Conservation (phyloP, 768 basidiomycete species). For the Leccinum arenicola region DNA sequence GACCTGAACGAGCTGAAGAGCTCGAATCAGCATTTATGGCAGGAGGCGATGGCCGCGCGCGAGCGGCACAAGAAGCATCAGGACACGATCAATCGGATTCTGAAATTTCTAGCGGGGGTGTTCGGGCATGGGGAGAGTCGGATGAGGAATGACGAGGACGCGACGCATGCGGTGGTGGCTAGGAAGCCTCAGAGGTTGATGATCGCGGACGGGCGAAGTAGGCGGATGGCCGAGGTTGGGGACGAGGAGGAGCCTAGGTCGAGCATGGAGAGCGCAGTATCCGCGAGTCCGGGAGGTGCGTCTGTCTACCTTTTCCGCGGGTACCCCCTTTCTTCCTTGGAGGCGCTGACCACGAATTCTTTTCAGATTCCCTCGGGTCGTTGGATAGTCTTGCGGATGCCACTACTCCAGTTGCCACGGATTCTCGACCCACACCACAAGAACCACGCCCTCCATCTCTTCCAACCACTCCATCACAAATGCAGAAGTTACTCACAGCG, state of each 20-base stretch:
- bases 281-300: slow-evolving; percentile 14
- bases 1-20: slow-evolving; percentile 87
- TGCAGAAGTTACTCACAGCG: slow-evolving; percentile 54
- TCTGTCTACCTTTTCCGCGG: neutral
- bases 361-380: slow-evolving; percentile 39
- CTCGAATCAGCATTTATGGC: slow-evolving; percentile 90
- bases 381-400: slow-evolving; percentile 36
- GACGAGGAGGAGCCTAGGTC: slow-evolving; percentile 39
- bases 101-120: slow-evolving; percentile 91
- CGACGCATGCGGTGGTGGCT: slow-evolving; percentile 45
- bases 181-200: slow-evolving; percentile 56
- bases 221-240: slow-evolving; percentile 36
- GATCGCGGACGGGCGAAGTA: slow-evolving; percentile 55
- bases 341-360: neutral
- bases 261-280: slow-evolving; percentile 27
- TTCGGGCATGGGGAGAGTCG: slow-evolving; percentile 60
- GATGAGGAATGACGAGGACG: slow-evolving; percentile 33
- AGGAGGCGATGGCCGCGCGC: slow-evolving; percentile 77
- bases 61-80: slow-evolving; percentile 88
- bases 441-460: slow-evolving; percentile 36
- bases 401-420: slow-evolving; percentile 12
- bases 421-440: slow-evolving; percentile 12
- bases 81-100: slow-evolving; percentile 93
- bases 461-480: slow-evolving; percentile 46
- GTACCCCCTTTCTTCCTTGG: neutral